Base-by-base conservation (phyloP, 2,329 filamentous ascomycete genomes). In the Tolypocladium ophioglossoides region DNA sequence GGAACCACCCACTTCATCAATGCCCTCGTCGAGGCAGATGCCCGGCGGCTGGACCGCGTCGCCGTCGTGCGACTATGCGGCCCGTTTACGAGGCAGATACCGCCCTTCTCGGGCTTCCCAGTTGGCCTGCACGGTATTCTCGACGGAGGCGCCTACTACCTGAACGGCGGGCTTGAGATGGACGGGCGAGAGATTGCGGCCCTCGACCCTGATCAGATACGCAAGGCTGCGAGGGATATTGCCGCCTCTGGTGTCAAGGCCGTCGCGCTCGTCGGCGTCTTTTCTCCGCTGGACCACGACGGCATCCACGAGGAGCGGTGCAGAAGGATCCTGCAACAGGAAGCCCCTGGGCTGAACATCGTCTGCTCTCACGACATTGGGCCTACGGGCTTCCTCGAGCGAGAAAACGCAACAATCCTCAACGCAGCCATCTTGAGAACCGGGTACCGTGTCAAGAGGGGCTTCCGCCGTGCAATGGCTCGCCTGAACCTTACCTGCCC, bases 401-500 rank as follows among this genome's bases (percentile, higher is more conserved):
- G 78, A 20, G 78, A 80, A 59, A 80, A 80, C 64, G 78, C 78
- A 5, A 75, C 76, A 2, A 78, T 80, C 22, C 68, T 81, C 50
- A 81, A 81, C 54, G 78, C 77, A 2, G 73, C 77, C 8, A 75
- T 80, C 50, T 66, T 79, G 16, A 63, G 68, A 6, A 75, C 76
- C 34, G 77, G 75, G 0, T 68, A 70, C 14, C 70, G 68, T 49
- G 76, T 76, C 6, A 78, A 76, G 57, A 63, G 63, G 8, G 72
- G 74, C 1, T 80, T 81, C 59, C 67, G 70, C 51, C 66, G 65
- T 39, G 77, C 78, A 22, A 74, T 79, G 64, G 58, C 63, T 24
- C 66, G 70, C 2, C 65, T 80, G 4, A 56, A 64, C 5, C 64
- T 77, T 0, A 55, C 61, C 0, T 78, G 75, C 50, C 71, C 71